Base-by-base conservation (phyloP, 2,329 filamentous ascomycete genomes). In the Fusarium globosum region DNA sequence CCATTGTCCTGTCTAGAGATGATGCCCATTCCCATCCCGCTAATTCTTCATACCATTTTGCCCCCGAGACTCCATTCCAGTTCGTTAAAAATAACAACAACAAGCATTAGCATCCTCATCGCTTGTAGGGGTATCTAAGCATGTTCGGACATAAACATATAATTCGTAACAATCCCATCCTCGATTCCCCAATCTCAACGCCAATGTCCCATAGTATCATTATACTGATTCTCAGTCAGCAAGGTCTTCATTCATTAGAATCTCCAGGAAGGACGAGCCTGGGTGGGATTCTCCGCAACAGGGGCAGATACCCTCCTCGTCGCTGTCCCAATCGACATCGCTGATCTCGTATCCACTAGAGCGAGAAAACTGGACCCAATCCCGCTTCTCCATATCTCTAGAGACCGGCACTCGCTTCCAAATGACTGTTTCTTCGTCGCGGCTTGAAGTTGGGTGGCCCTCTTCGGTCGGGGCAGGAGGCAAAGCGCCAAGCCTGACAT, bases 381-480 rank as follows among this genome's bases (percentile, higher is more conserved):
- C 76, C 28, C 87, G 86, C 38, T 83, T 78, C 20, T 81, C 75
- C 1, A 69, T 73, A 62, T 85, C 84, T 23, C 85, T 83, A 23
- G 78, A 79, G 8, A 81, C 52, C 2, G 87, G 87, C 1, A 88
- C 83, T 18, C 80, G 83, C 76, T 88, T 89, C 86, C 86, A 89
- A 26, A 89, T 83, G 7, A 87, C 84, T 33, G 80, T 80, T 18
- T 85, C 83, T 23, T 84, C 82, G n/a, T 82, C 78, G 66, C 79
- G 84, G 28, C 69, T 76, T 6, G 85, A 86, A 36, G 75, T 66
- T 7, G 86, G 86, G 23, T 86, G 83, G 6, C 81, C 86, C 38
- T 81, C 79, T 52, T 86, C 85, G 36, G 75, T 63, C 12, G 86
- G 85, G 2, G 83, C 85, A 7, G 84, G 79, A 7, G 84, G 82